Percentiles rank a stretch among this genome's conserved stretches.
phyloP scores from a whole-genome alignment of 257 asterid genomes.

The Gynochthodes officinalis region DNA sequence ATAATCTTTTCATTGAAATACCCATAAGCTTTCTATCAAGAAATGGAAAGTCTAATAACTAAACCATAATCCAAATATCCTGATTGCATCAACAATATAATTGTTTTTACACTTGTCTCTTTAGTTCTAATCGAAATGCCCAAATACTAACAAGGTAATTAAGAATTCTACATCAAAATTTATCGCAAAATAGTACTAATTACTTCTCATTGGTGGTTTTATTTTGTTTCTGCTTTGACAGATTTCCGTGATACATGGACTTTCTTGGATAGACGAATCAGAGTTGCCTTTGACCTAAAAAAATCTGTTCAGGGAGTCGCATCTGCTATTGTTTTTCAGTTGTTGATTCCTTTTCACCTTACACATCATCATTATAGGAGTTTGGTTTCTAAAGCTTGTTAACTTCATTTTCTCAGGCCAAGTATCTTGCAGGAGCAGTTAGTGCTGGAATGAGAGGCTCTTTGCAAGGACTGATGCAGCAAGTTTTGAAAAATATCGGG shows the following conservation, averaged over 20 bases:
- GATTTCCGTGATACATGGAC: slow-evolving; percentile 74
- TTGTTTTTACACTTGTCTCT: no score
- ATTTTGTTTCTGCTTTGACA: slow-evolving; percentile 23
- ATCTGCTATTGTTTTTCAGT: background rate
- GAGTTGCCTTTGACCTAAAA: slow-evolving; percentile 74
- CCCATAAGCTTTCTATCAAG: no score
- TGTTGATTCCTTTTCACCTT: no score
- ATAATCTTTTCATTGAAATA: no score
- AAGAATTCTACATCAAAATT: no score
- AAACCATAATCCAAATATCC: no score
- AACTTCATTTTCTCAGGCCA: slow-evolving; percentile 47
- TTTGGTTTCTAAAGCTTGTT: slow-evolving; percentile 18
- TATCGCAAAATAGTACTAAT: no score
- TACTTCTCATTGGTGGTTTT: background rate
- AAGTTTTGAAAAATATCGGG: no score
- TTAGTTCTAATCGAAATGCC: no score
- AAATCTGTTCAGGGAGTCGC: slow-evolving; percentile 78
- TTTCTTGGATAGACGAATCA: slow-evolving; percentile 64
- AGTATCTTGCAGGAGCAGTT: slow-evolving; percentile 74
- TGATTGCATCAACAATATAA: no score
- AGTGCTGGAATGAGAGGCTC: slow-evolving; percentile 84
- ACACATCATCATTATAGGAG: background rate
- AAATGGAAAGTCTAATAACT: no score
- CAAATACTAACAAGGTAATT: no score
- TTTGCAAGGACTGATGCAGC: slow-evolving; percentile 52